Conservation (phyloP, 176 grass and related monocot species). For the maize (Zea mays) region DNA sequence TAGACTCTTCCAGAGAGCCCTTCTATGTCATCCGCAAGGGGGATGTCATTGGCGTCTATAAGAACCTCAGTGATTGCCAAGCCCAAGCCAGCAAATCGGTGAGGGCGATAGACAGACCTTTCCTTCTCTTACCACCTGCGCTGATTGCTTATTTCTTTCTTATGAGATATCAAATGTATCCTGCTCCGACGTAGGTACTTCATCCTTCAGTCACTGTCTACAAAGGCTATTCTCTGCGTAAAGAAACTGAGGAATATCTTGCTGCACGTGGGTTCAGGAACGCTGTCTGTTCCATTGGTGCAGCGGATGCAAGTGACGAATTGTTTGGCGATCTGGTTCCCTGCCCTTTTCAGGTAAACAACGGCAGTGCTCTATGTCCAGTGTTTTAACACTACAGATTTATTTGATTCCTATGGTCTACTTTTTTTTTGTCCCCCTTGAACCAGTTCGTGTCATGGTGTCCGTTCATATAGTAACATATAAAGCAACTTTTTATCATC, state of each 20-base stretch:
- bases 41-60: slow-evolving; percentile 56
- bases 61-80: slow-evolving; percentile 67
- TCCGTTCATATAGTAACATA: neutral
- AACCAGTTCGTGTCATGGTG: neutral
- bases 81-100: slow-evolving; percentile 75
- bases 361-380: neutral
- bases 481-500: neutral
- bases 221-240: slow-evolving; percentile 66
- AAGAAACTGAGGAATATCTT: slow-evolving; percentile 78
- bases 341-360: slow-evolving; percentile 74
- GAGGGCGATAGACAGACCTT: slow-evolving; percentile 5
- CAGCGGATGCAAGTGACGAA: slow-evolving; percentile 57
- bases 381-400: slow-evolving; percentile 1
- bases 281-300: slow-evolving; percentile 58
- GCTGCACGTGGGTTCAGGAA: slow-evolving; percentile 52
- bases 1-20: slow-evolving; percentile 40
- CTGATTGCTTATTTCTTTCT: neutral
- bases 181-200: slow-evolving; percentile 36
- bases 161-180: neutral
- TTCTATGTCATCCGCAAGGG: slow-evolving; percentile 84
- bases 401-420: neutral
- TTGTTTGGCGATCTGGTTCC: slow-evolving; percentile 66
- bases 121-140: neutral
- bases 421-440: no score
- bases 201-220: slow-evolving; percentile 64